Conservation (phyloP, 495 filamentous ascomycete genomes). For the Chaetomium cochliodes region DNA sequence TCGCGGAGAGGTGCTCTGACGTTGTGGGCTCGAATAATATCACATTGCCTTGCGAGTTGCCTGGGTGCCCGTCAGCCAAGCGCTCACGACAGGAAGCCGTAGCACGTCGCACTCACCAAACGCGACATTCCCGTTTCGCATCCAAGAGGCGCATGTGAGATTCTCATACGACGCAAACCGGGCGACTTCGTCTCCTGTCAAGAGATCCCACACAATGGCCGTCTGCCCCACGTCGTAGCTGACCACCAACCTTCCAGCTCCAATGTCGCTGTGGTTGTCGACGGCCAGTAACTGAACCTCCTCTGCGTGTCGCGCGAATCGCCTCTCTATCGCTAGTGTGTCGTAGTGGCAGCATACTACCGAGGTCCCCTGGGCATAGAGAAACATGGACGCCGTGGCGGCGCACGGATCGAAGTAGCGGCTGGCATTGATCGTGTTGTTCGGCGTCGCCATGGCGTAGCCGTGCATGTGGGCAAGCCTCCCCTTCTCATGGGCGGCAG, state of each 20-base stretch:
- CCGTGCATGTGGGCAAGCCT: constrained; percentile 46
- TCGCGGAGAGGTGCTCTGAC: constrained; percentile 86
- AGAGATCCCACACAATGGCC: constrained; percentile 94
- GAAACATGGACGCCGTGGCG: constrained; percentile 80
- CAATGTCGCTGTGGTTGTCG: constrained; percentile 88
- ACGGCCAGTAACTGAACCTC: constrained; percentile 79
- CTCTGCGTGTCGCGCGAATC: constrained; percentile 81
- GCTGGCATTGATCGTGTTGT: constrained; percentile 45
- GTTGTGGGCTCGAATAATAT: constrained; percentile 92
- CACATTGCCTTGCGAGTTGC: constrained; percentile 86
- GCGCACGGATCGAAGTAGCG: constrained; percentile 78
- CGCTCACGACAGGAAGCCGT: constrained; percentile 14
- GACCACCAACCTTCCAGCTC: constrained; percentile 79
- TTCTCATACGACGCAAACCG: constrained; percentile 88
- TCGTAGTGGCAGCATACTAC: constrained; percentile 88
- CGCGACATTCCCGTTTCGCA: constrained; percentile 95
- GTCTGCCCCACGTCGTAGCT: constrained; percentile 91
- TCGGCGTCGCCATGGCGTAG: constrained; percentile 53
- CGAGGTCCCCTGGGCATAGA: constrained; percentile 76
- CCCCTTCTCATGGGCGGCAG: constrained; percentile 45
- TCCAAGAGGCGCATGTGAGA: constrained; percentile 84
- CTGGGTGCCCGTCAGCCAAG: constrained; percentile 46
- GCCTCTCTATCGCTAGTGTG: constrained; percentile 81
- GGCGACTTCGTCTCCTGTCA: constrained; percentile 86
- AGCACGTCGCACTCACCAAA: constrained; percentile 65